phyloP scores from a whole-genome alignment of 164 flowering plant species.

The Akebia trifoliata region DNA sequence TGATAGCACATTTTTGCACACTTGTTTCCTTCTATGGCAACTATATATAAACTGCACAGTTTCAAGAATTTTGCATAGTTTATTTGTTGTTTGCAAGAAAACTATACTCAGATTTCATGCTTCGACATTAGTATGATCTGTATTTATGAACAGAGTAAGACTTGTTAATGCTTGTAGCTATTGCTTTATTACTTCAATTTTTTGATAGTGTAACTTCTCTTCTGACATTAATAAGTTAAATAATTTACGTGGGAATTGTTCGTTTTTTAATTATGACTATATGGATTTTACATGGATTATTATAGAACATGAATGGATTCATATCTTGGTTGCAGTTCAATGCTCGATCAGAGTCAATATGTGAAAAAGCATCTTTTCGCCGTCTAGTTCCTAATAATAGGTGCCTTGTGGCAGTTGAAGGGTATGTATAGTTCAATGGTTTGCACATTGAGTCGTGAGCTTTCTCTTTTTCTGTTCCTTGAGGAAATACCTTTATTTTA shows the following conservation, averaged over 20 bases:
- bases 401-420: conserved; percentile 81
- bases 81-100: too few relatives aligned
- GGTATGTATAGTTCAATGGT: conserved; percentile 40
- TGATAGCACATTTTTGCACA: too few relatives aligned
- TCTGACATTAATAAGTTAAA: background rate
- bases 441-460: background rate
- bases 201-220: background rate
- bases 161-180: too few relatives aligned
- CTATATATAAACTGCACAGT: too few relatives aligned
- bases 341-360: conserved; percentile 86
- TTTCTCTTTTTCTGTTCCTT: background rate
- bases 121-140: too few relatives aligned
- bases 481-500: too few relatives aligned
- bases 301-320: too few relatives aligned
- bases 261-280: background rate
- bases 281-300: background rate
- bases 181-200: too few relatives aligned
- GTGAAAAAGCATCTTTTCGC: conserved; percentile 85
- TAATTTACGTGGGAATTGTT: background rate
- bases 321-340: conserved; percentile 76
- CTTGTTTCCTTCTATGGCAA: too few relatives aligned
- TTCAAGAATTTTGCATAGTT: too few relatives aligned
- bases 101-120: too few relatives aligned
- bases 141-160: too few relatives aligned
- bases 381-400: conserved; percentile 80